Evolutionary conservation across 2,329 filamentous ascomycete species (phyloP).

Genomic region (Talaromyces sp.): DNA sequence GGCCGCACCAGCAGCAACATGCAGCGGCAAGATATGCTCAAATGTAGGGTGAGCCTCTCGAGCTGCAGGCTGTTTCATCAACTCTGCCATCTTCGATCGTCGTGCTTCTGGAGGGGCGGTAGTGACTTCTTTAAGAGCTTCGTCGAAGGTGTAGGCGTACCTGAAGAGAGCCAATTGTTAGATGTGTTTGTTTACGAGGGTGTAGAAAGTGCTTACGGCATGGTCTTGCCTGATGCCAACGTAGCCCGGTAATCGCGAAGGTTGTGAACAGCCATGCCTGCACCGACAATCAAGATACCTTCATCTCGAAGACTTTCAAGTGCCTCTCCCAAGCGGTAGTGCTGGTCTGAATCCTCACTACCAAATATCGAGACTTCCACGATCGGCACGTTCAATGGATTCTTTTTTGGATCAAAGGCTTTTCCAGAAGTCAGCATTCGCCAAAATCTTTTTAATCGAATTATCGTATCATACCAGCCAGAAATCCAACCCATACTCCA

Average conservation of each 20-base stretch:
- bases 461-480: constrained; percentile 40
- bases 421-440: background rate
- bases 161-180: constrained; percentile 34
- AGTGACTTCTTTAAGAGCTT: constrained; percentile 64
- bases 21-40: constrained; percentile 60
- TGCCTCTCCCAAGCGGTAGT: constrained; percentile 66
- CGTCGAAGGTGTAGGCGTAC: constrained; percentile 63
- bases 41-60: constrained; percentile 61
- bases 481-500: constrained; percentile 70
- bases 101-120: constrained; percentile 44
- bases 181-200: background rate
- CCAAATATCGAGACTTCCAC: constrained; percentile 70
- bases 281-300: constrained; percentile 64
- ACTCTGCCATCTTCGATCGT: constrained; percentile 43
- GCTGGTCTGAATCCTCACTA: constrained; percentile 60
- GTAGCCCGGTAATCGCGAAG: constrained; percentile 51
- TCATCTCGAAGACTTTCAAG: constrained; percentile 64
- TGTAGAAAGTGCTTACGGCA: constrained; percentile 11
- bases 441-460: background rate
- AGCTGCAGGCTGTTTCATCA: constrained; percentile 52
- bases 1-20: constrained; percentile 56
- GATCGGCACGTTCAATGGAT: constrained; percentile 63
- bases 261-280: constrained; percentile 74
- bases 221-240: constrained; percentile 3
- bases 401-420: constrained; percentile 61